phyloP scores from a whole-genome alignment of 495 filamentous ascomycete genomes.

The Parachaetomium inaequale region DNA sequence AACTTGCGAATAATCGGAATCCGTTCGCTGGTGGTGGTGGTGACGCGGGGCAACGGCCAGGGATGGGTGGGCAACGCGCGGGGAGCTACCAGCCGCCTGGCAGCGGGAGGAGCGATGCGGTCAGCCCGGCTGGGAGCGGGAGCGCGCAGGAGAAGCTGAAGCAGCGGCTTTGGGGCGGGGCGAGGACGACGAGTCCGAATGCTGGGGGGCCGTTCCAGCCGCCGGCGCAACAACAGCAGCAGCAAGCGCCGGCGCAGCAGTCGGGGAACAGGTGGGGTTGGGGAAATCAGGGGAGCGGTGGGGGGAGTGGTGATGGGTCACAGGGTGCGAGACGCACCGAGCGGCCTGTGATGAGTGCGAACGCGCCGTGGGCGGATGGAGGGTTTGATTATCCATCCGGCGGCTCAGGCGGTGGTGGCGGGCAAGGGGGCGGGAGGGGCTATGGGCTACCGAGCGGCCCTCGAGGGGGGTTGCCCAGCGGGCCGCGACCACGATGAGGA shows the following conservation, averaged over 20 bases:
- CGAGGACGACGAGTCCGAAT: slow-evolving; percentile 42
- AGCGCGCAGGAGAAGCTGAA: slow-evolving; percentile 50
- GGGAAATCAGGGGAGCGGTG: slow-evolving; percentile 24
- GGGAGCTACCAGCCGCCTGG: slow-evolving; percentile 63
- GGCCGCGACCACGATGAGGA: slow-evolving; percentile 41
- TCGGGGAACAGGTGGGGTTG: slow-evolving; percentile 28
- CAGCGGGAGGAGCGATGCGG: slow-evolving; percentile 22
- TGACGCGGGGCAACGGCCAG: slow-evolving; percentile 7
- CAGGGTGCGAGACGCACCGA: slow-evolving; percentile 39
- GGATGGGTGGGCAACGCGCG: slow-evolving; percentile 57
- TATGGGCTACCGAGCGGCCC: slow-evolving; percentile 52
- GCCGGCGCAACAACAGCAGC: slow-evolving; percentile 31
- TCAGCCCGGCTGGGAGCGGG: slow-evolving; percentile 32
- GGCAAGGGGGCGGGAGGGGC: slow-evolving; percentile 33
- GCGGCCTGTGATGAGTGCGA: slow-evolving; percentile 46
- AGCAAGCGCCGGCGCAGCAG: slow-evolving; percentile 13
- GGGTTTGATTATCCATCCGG: slow-evolving; percentile 39
- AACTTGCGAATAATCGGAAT: slow-evolving; percentile 25
- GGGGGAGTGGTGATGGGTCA: slow-evolving; percentile 34
- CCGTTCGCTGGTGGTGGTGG: slow-evolving; percentile 19
- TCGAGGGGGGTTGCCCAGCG: slow-evolving; percentile 43
- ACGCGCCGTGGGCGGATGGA: slow-evolving; percentile 45
- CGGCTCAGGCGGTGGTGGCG: slow-evolving; percentile 35
- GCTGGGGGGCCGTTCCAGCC: slow-evolving; percentile 37
- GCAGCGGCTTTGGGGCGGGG: slow-evolving; percentile 48